phyloP scores from a whole-genome alignment of 2,329 filamentous ascomycete genomes.

The Ploettnerulaceae sp. region DNA sequence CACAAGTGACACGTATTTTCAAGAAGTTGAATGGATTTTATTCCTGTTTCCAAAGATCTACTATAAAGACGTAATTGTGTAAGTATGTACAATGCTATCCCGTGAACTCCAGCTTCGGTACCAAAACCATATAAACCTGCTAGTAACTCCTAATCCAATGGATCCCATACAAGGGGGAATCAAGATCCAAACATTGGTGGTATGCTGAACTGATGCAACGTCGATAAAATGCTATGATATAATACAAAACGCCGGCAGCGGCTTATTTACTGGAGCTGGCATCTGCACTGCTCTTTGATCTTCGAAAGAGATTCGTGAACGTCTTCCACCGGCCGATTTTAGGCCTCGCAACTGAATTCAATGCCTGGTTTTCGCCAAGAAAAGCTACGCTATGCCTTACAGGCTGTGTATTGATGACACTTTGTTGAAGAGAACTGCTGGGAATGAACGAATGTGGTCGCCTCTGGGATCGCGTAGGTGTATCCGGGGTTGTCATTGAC shows the following conservation, averaged over 20 bases:
- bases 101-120: background rate
- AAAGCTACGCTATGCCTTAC: slow-evolving; percentile 17
- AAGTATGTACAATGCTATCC: slow-evolving; percentile 1
- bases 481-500: slow-evolving; percentile 18
- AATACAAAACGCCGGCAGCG: background rate
- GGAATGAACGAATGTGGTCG: slow-evolving; percentile 26
- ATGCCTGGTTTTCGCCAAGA: background rate
- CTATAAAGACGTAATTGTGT: background rate
- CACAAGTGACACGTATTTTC: too few species aligned
- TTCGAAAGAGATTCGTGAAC: slow-evolving; percentile 29
- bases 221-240: slow-evolving; percentile 6
- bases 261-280: background rate
- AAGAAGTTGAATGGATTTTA: background rate
- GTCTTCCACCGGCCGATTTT: slow-evolving; percentile 28
- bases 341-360: slow-evolving; percentile 15
- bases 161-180: slow-evolving; percentile 4
- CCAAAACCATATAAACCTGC: background rate
- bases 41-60: background rate
- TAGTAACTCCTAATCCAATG: slow-evolving; percentile 1
- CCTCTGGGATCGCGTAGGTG: slow-evolving; percentile 20
- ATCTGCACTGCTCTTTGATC: slow-evolving; percentile 3
- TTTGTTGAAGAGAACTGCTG: slow-evolving; percentile 18
- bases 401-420: slow-evolving; percentile 5
- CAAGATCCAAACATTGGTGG: slow-evolving; percentile 1
- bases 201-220: slow-evolving; percentile 4